A percentile compares a stretch with the other conserved stretches of the same genome.
These are phyloP conservation scores for Phytophthora pluvialis DNA, from an alignment of 352 stramenopile genomes.

Conservation along the genomic window DNA sequence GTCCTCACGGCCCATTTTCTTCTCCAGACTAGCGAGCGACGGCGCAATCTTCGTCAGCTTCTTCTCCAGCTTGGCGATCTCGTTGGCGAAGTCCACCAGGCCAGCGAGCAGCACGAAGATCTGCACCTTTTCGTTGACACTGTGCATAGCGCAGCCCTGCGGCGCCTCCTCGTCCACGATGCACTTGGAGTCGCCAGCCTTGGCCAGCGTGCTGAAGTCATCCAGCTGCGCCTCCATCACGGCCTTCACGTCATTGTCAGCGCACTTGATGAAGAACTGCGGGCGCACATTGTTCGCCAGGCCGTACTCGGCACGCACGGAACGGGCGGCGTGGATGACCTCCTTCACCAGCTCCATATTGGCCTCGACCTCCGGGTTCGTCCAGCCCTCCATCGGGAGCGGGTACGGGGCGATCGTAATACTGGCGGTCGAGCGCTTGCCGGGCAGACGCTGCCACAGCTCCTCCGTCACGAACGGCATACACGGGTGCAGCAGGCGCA, in stretches of 20 bases:
- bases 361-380: conserved; percentile 87
- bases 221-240: conserved; percentile 86
- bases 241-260: conserved; percentile 71
- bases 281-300: conserved; percentile 82
- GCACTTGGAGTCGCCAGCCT: conserved; percentile 90
- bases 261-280: conserved; percentile 92
- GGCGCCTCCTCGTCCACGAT: conserved; percentile 86
- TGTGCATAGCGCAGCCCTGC: conserved; percentile 92
- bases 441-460: conserved; percentile 87
- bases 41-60: conserved; percentile 86
- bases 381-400: conserved; percentile 82
- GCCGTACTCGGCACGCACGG: conserved; percentile 91
- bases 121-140: conserved; percentile 94
- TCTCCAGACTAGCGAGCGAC: conserved; percentile 72
- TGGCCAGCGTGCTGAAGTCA: conserved; percentile 96
- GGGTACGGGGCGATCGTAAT: conserved; percentile 87
- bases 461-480: conserved; percentile 99
- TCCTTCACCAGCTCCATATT: conserved; percentile 95
- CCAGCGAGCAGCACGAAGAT: conserved; percentile 87
- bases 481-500: conserved; percentile 96
- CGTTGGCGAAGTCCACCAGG: conserved; percentile 89
- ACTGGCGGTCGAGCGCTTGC: conserved; percentile 66
- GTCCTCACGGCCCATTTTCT: conserved; percentile 85
- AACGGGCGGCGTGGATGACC: conserved; percentile 95
- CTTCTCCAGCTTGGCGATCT: conserved; percentile 91